Conservation (phyloP, 129 eudicot genomes). For the Logfia minima region DNA sequence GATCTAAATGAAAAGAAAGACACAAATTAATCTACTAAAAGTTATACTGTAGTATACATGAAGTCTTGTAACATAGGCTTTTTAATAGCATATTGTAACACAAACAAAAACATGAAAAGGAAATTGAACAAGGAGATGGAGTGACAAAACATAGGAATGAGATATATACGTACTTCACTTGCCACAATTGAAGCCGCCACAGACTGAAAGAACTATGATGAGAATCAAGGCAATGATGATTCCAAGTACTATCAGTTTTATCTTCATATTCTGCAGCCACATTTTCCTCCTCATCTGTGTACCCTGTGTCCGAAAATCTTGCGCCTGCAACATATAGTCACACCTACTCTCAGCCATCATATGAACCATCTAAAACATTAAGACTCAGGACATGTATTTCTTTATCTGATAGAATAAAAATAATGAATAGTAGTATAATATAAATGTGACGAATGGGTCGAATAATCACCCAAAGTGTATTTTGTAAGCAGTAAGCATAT, state of each 20-base stretch:
- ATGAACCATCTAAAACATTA: not conserved
- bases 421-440: no score
- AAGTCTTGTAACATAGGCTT: constrained; percentile 19
- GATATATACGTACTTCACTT: constrained; percentile 22
- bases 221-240: constrained; percentile 46
- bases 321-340: constrained; percentile 41
- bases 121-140: constrained; percentile 21
- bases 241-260: constrained; percentile 54
- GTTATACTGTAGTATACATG: constrained; percentile 15
- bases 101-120: not conserved
- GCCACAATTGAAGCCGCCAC: constrained; percentile 59
- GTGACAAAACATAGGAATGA: not conserved
- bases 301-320: constrained; percentile 66
- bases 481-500: not conserved
- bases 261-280: constrained; percentile 72
- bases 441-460: not conserved
- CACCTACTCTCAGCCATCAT: not conserved
- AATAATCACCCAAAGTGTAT: not conserved
- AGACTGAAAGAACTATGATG: constrained; percentile 45
- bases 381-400: not conserved
- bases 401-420: not conserved
- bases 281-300: constrained; percentile 68
- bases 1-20: not conserved
- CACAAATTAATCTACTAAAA: constrained; percentile 9
- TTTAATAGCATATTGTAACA: constrained; percentile 19